Base-by-base conservation (phyloP, 2,329 filamentous ascomycete species). In the Immersiporthe knoxdaviesiana region DNA sequence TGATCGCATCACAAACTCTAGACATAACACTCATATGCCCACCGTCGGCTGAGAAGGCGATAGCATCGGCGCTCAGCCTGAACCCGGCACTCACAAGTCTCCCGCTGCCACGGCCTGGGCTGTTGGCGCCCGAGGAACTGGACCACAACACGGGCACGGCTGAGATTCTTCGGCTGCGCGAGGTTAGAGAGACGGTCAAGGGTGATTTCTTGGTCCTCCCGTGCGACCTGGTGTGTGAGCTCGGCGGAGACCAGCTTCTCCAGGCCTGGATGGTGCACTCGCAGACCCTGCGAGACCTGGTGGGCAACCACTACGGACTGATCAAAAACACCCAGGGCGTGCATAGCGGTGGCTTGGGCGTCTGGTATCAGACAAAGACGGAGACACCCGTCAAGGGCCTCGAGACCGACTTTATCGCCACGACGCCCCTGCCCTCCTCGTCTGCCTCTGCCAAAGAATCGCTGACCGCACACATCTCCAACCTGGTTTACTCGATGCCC, bases 261-360 rank as follows among this genome's bases (percentile, higher is more conserved):
- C 93, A 97, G 78, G 89, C 94, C 70, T 99, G 96, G 94, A 94
- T 97, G 91, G 88, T 94, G 39, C 89, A 92, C 74, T 88, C 93
- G 63, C 90, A 89, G 21, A 92, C 90, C 50, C 84, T 95, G 79
- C 86, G 80, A 74, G 88, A 82, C 80, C 84, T 85, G 18, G 85
- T 90, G 2, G 87, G 84, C 18, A 84, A 86, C 50, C 72, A 74
- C 3, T 76, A 75, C 24, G 78, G 81, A 21, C 47, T 71, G 56
- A 71, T 71, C 44, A 62, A 62, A 27, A 65, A 64, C 18, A 77
- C 79, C n/a, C 80, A 81, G 10, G 80, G 77, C 2, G 74, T 77
- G 18, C 77, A 78, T 71, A 91, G 91, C 79, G 94, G 94, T 56
- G 96, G 93, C 1, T 83, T 98, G 50, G 91, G 92, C 7, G 92